Percentiles rank a stretch among this genome's conserved stretches.
These are phyloP conservation scores for Nakataea oryzae DNA, from an alignment of 2,329 filamentous ascomycete genomes.

Conservation along the genomic window DNA sequence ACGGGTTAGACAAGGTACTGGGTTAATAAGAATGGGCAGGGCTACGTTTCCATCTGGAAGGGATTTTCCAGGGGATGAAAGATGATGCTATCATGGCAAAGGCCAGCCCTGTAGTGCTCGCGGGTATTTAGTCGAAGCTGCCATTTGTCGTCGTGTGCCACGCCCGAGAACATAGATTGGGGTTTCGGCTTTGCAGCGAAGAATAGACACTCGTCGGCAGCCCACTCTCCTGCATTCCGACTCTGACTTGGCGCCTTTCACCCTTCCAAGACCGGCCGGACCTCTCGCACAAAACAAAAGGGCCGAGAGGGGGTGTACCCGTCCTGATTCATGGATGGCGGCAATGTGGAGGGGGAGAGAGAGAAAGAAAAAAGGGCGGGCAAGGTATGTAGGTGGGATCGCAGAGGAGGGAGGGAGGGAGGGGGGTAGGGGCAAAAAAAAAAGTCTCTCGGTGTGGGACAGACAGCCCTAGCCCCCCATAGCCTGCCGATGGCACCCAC, in stretches of 20 bases:
- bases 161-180: background rate
- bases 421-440: too few species aligned
- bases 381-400: background rate
- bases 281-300: too few species aligned
- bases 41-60: background rate
- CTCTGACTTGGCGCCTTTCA: background rate
- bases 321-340: background rate
- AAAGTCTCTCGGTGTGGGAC: background rate
- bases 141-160: too few species aligned
- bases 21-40: background rate
- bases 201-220: too few species aligned
- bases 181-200: background rate
- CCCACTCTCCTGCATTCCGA: too few species aligned
- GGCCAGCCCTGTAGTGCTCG: background rate
- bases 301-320: too few species aligned
- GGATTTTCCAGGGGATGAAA: background rate
- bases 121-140: background rate
- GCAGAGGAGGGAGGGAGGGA: background rate
- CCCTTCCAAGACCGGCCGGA: too few species aligned
- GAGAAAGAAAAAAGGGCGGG: background rate
- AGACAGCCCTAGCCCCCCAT: background rate
- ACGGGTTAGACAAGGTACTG: background rate
- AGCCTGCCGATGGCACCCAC: background rate
- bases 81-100: background rate
- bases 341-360: background rate